These are phyloP conservation scores for Trichoderma asperelloides DNA, from an alignment of 495 filamentous ascomycete species.

Conservation along the genomic window DNA sequence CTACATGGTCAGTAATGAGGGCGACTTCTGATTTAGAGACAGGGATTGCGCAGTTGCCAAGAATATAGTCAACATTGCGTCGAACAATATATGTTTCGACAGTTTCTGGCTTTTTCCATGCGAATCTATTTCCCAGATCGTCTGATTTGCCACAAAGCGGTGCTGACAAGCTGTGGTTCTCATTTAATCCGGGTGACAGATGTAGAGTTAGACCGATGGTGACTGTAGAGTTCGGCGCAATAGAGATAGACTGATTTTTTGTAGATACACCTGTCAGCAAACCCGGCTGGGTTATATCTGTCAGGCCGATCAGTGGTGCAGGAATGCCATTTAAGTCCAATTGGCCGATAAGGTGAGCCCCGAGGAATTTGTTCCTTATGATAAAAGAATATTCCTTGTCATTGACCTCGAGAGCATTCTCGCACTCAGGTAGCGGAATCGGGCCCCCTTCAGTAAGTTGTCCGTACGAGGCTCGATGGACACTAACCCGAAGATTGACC, in stretches of 20 bases:
- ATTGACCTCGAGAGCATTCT: constrained; percentile 6
- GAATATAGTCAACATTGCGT: constrained; percentile 13
- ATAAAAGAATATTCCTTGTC: constrained; percentile 3
- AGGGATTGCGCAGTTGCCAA: constrained; percentile 12
- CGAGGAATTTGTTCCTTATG: constrained; percentile 9
- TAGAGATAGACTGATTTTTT: background rate
- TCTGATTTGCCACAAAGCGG: too few species aligned
- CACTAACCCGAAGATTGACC: constrained; percentile 8
- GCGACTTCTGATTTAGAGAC: background rate
- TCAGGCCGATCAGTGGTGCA: background rate
- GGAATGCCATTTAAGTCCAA: background rate
- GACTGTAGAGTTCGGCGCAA: background rate
- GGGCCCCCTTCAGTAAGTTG: constrained; percentile 15
- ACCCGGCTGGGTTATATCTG: background rate
- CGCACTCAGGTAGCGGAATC: constrained; percentile 10
- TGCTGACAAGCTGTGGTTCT: too few species aligned
- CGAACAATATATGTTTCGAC: constrained; percentile 5
- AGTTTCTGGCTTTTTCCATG: constrained; percentile 8
- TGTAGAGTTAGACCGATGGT: too few species aligned
- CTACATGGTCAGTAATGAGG: constrained; percentile 14
- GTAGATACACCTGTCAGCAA: background rate
- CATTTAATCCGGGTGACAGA: too few species aligned
- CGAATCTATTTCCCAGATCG: too few species aligned
- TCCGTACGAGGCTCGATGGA: constrained; percentile 14
- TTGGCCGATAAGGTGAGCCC: constrained; percentile 10